phyloP scores from a whole-genome alignment of 805 yeast genomes.

The Candida qinlingensis region DNA sequence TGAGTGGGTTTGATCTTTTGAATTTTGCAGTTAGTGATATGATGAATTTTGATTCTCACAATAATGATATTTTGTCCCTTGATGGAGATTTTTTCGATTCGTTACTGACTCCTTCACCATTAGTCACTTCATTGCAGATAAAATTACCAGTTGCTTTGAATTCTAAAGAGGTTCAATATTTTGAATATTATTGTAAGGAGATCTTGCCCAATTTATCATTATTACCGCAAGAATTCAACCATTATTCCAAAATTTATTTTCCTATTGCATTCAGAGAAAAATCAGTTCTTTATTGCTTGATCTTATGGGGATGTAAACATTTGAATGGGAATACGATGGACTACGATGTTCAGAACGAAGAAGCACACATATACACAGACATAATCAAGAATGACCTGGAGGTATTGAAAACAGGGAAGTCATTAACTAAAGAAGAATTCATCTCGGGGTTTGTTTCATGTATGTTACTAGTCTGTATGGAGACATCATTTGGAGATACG shows the following conservation, averaged over 20 bases:
- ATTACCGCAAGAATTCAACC: slow-evolving; percentile 38
- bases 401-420: slow-evolving; percentile 21
- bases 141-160: slow-evolving; percentile 28
- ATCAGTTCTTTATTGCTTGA: slow-evolving; percentile 38
- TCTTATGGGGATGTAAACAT: slow-evolving; percentile 47
- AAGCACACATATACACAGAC: slow-evolving; percentile 8
- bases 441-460: slow-evolving; percentile 13
- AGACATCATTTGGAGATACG: slow-evolving; percentile 22
- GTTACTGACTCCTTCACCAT: slow-evolving; percentile 5
- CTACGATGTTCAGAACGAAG: slow-evolving; percentile 15
- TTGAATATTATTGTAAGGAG: slow-evolving; percentile 39
- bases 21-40: background rate
- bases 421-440: slow-evolving; percentile 17
- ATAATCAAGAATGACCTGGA: slow-evolving; percentile 5
- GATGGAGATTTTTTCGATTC: slow-evolving; percentile 9
- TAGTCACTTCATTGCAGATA: slow-evolving; percentile 21
- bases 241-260: slow-evolving; percentile 39
- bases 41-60: background rate
- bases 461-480: slow-evolving; percentile 20
- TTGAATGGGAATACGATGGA: slow-evolving; percentile 7
- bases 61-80: background rate
- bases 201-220: slow-evolving; percentile 37
- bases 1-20: background rate
- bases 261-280: slow-evolving; percentile 39
- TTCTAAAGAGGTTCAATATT: slow-evolving; percentile 31